These are phyloP conservation scores for Sporobolomyces roseus DNA, from an alignment of 768 basidiomycete genomes.

Conservation along the genomic window DNA sequence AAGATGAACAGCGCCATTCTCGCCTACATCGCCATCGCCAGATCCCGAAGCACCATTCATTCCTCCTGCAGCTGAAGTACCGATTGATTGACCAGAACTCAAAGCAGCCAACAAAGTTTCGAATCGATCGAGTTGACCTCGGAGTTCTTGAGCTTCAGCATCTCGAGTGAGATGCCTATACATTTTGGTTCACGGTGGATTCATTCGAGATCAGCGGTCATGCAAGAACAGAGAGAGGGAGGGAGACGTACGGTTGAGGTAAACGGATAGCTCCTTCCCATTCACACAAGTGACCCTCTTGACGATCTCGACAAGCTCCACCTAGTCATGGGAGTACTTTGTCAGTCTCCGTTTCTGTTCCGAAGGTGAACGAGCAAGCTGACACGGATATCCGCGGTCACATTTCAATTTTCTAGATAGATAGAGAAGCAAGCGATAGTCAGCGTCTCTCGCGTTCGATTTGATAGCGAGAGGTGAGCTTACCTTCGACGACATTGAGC, in stretches of 20 bases:
- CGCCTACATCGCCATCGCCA: neutral
- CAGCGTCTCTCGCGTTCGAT: neutral
- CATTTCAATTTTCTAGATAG: conserved; percentile 28
- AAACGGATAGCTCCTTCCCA: conserved; percentile 36
- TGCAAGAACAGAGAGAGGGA: neutral
- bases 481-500: conserved; percentile 24
- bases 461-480: neutral
- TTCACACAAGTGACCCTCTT: conserved; percentile 36
- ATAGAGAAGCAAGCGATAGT: neutral
- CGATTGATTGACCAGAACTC: neutral
- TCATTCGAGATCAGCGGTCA: neutral
- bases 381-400: conserved; percentile 35
- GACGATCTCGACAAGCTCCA: conserved; percentile 33
- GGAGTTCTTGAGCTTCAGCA: conserved; percentile 32
- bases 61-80: neutral
- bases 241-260: conserved; percentile 29
- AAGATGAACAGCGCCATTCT: neutral
- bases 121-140: conserved; percentile 32
- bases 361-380: neutral
- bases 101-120: conserved; percentile 24
- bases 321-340: neutral
- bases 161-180: conserved; percentile 28
- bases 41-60: neutral
- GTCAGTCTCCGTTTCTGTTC: too few relatives aligned
- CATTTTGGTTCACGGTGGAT: too few relatives aligned